Conservation (phyloP, 495 filamentous ascomycete species). For the Collariella sp. region DNA sequence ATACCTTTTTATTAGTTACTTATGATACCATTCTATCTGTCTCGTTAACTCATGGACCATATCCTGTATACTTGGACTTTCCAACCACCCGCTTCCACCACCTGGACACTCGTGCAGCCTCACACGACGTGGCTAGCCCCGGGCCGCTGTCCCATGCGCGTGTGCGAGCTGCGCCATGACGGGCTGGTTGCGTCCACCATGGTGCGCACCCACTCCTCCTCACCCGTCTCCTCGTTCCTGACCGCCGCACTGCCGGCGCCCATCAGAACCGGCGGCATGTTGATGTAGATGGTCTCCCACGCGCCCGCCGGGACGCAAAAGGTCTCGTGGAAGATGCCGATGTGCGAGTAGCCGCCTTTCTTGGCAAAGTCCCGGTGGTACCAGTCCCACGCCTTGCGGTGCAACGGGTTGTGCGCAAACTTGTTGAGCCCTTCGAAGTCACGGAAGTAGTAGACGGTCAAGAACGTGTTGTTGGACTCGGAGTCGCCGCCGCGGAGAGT, state of each 20-base stretch:
- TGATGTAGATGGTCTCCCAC: slow-evolving; percentile 17
- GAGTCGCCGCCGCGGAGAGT: slow-evolving; percentile 16
- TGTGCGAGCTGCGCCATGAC: not conserved
- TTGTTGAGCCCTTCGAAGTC: slow-evolving; percentile 37
- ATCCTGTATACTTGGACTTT: no score
- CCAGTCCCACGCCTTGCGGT: slow-evolving; percentile 42
- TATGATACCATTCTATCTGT: not conserved
- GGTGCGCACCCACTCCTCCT: slow-evolving; percentile 11
- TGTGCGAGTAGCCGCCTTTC: not conserved
- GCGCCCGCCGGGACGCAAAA: slow-evolving; percentile 10
- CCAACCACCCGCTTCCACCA: no score
- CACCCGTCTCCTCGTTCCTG: slow-evolving; percentile 4
- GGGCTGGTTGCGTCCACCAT: slow-evolving; percentile 6
- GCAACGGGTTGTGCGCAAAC: slow-evolving; percentile 42
- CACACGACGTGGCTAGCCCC: not conserved
- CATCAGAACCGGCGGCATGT: slow-evolving; percentile 17
- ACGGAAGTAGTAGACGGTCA: slow-evolving; percentile 42
- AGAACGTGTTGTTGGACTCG: slow-evolving; percentile 27
- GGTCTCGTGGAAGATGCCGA: slow-evolving; percentile 19
- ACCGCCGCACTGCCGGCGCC: not conserved
- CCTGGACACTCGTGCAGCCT: no score
- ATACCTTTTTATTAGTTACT: not conserved
- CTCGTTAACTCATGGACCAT: no score
- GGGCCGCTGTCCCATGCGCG: slow-evolving; percentile 8
- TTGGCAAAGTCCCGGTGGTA: slow-evolving; percentile 16